Evolutionary conservation across 78 protist species (phyloP).

Genomic region (Dictyostelium brefeldianum): DNA sequence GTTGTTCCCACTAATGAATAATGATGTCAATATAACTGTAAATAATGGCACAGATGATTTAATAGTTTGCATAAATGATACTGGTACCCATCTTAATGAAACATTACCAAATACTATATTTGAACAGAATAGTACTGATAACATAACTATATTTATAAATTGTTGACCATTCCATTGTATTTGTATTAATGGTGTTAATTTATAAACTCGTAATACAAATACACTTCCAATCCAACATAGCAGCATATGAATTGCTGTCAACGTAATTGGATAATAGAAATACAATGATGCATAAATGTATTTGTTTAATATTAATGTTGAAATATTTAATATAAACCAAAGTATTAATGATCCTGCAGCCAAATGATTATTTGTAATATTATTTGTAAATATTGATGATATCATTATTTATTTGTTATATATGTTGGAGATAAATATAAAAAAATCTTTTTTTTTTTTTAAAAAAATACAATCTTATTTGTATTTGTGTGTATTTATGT

Average conservation of each 20-base stretch:
- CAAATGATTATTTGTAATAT: slow-evolving; percentile 2
- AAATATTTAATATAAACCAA: slow-evolving; percentile 72
- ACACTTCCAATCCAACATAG: slow-evolving; percentile 55
- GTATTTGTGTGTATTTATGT: no score
- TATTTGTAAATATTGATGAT: slow-evolving; percentile 3
- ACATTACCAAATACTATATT: slow-evolving; percentile 78
- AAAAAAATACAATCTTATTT: no score
- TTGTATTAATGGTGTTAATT: slow-evolving; percentile 41
- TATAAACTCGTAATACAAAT: slow-evolving; percentile 18
- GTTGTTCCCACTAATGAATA: background rate
- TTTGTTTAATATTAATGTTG: slow-evolving; percentile 71
- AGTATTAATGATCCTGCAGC: slow-evolving; percentile 33
- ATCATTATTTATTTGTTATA: background rate
- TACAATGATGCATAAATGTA: slow-evolving; percentile 41
- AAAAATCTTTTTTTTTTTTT: no score
- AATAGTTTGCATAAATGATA: slow-evolving; percentile 78
- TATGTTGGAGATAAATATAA: background rate
- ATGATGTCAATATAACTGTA: slow-evolving; percentile 28
- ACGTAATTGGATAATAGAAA: slow-evolving; percentile 48
- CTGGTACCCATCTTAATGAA: slow-evolving; percentile 70
- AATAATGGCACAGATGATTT: slow-evolving; percentile 66
- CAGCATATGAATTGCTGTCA: slow-evolving; percentile 77
- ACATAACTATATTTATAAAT: slow-evolving; percentile 22
- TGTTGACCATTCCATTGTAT: slow-evolving; percentile 38
- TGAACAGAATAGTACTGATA: slow-evolving; percentile 32